Evolutionary conservation across 768 basidiomycete species (phyloP).

Genomic region (Porpolomopsis calyptriformis): DNA sequence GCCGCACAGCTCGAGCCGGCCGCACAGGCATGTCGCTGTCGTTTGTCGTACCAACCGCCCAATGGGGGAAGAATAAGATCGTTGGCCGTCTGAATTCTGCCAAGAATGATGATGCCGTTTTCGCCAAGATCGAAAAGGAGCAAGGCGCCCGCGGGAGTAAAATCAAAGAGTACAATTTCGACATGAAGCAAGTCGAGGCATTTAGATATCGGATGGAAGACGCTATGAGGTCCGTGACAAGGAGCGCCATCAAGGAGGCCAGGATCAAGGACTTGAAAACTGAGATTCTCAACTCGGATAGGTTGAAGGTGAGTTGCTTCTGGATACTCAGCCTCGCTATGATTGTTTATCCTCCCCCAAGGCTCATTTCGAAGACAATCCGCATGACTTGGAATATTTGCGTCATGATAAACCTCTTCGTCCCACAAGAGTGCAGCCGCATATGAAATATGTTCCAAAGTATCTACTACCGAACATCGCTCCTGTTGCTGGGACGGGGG

Average conservation of each 20-base stretch:
- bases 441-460: constrained; percentile 92
- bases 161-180: constrained; percentile 87
- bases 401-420: constrained; percentile 93
- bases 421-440: constrained; percentile 79
- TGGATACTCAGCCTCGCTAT: neutral
- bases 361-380: constrained; percentile 98
- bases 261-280: constrained; percentile 86
- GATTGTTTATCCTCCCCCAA: constrained; percentile 20
- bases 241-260: constrained; percentile 79
- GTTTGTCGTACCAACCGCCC: constrained; percentile 62
- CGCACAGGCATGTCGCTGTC: constrained; percentile 87
- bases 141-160: constrained; percentile 50
- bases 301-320: constrained; percentile 67
- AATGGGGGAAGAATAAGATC: constrained; percentile 67
- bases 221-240: constrained; percentile 80
- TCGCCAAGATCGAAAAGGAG: constrained; percentile 65
- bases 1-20: constrained; percentile 93
- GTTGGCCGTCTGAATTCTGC: constrained; percentile 62
- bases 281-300: constrained; percentile 92
- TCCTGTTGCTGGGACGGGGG: constrained; percentile 36
- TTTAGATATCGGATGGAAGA: constrained; percentile 99
- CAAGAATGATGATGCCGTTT: constrained; percentile 65
- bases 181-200: constrained; percentile 92
- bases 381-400: constrained; percentile 82
- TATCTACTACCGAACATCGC: constrained; percentile 83